Evolutionary conservation across 2,329 filamentous ascomycete species (phyloP).

Genomic region (Fusarium torreyae): DNA sequence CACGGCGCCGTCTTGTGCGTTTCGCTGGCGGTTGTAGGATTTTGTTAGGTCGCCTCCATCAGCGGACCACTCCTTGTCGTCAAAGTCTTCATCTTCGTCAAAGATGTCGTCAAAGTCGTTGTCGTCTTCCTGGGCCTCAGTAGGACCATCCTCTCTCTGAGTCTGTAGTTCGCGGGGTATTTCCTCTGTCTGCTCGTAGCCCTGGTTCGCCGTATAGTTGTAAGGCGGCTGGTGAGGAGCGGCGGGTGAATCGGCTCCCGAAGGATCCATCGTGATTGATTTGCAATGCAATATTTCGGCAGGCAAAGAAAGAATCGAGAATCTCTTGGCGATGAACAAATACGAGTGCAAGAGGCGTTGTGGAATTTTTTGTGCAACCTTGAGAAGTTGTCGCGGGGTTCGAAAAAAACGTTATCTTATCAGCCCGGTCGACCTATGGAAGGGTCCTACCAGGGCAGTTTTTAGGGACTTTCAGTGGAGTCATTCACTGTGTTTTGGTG

Average conservation of each 20-base stretch:
- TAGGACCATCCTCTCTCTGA: constrained; percentile 48
- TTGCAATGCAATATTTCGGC: constrained; percentile 2
- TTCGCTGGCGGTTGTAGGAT: constrained; percentile 87
- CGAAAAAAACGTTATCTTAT: constrained; percentile 46
- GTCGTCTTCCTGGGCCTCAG: constrained; percentile 44
- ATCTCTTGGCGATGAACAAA: constrained; percentile 12
- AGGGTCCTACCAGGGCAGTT: constrained; percentile 4
- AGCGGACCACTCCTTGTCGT: constrained; percentile 74
- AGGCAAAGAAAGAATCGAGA: constrained; percentile 3
- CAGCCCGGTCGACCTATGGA: constrained; percentile 5
- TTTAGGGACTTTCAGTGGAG: constrained; percentile 30
- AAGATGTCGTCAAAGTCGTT: constrained; percentile 51
- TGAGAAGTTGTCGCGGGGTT: constrained; percentile 44
- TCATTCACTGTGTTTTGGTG: constrained; percentile 23
- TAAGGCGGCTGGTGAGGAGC: constrained; percentile 63
- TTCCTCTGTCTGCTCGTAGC: constrained; percentile 59
- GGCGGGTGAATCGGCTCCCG: constrained; percentile 53
- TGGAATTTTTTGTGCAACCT: constrained; percentile 47
- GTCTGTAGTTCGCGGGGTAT: constrained; percentile 53
- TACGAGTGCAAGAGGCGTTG: constrained; percentile 24
- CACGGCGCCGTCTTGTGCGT: constrained; percentile 69
- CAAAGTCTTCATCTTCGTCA: constrained; percentile 69
- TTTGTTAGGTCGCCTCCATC: constrained; percentile 82
- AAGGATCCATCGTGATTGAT: constrained; percentile 34
- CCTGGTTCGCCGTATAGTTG: constrained; percentile 60